phyloP scores from a whole-genome alignment of 805 yeast genomes.

The Candida insectalens region DNA sequence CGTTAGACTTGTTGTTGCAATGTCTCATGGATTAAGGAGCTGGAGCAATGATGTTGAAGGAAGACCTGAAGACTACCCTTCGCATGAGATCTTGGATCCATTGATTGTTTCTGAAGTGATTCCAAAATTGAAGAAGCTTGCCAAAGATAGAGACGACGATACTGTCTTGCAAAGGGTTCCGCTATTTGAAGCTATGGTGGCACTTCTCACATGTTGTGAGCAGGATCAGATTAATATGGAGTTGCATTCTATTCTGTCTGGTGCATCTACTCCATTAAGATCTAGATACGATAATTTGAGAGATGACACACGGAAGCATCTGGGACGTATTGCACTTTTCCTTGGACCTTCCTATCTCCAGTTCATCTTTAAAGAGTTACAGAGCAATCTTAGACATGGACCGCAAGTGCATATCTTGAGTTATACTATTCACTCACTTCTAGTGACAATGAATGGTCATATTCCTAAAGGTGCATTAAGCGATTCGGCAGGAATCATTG shows the following conservation, averaged over 20 bases:
- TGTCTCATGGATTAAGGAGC: constrained; percentile 35
- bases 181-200: constrained; percentile 69
- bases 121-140: constrained; percentile 49
- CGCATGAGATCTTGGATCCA: constrained; percentile 27
- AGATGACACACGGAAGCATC: constrained; percentile 71
- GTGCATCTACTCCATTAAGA: constrained; percentile 81
- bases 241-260: constrained; percentile 76
- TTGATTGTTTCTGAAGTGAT: constrained; percentile 49
- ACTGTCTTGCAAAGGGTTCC: constrained; percentile 69
- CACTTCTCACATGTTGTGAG: constrained; percentile 53
- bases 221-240: constrained; percentile 43
- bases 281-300: constrained; percentile 81
- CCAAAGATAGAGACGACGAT: constrained; percentile 66
- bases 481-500: constrained; percentile 45
- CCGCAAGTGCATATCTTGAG: constrained; percentile 91
- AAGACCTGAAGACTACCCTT: constrained; percentile 26
- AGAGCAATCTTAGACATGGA: constrained; percentile 73
- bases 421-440: constrained; percentile 69
- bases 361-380: constrained; percentile 71
- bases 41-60: constrained; percentile 6
- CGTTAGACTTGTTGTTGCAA: constrained; percentile 47
- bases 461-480: constrained; percentile 69
- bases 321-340: constrained; percentile 51
- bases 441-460: constrained; percentile 35
- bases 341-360: constrained; percentile 68